These are phyloP conservation scores for Neostapfia colusana DNA, from an alignment of 176 grass and related monocot genomes.

Conservation along the genomic window DNA sequence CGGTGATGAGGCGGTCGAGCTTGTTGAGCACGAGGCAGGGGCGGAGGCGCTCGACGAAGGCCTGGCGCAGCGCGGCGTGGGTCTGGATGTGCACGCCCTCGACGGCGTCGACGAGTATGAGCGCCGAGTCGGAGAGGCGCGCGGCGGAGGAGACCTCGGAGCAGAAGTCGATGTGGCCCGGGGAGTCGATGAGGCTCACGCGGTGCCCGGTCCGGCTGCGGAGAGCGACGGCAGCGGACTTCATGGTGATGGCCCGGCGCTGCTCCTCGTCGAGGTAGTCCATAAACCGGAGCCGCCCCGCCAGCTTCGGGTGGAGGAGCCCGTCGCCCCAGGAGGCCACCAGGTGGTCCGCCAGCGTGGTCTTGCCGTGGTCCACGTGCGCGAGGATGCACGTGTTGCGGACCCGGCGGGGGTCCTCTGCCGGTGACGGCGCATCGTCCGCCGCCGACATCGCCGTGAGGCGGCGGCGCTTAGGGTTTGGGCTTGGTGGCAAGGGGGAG, in stretches of 20 bases:
- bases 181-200: constrained; percentile 92
- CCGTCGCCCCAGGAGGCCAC: constrained; percentile 73
- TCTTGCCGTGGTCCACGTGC: constrained; percentile 94
- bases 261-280: constrained; percentile 93
- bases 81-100: constrained; percentile 92
- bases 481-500: background rate
- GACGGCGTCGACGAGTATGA: constrained; percentile 79
- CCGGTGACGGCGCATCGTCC: constrained; percentile 18
- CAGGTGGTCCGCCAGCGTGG: constrained; percentile 86
- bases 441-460: constrained; percentile 33
- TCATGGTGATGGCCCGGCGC: constrained; percentile 88
- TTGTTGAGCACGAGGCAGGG: constrained; percentile 97
- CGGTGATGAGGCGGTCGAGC: constrained; percentile 84
- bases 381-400: constrained; percentile 96
- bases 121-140: constrained; percentile 69
- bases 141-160: constrained; percentile 88
- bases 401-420: constrained; percentile 35
- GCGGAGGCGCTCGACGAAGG: constrained; percentile 76
- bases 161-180: constrained; percentile 96
- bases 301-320: constrained; percentile 69
- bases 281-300: constrained; percentile 73
- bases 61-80: constrained; percentile 76
- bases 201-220: constrained; percentile 44
- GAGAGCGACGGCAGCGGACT: constrained; percentile 67
- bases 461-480: constrained; percentile 36